phyloP scores from a whole-genome alignment of 2,329 filamentous ascomycete genomes.

The Fusarium brachygibbosum region DNA sequence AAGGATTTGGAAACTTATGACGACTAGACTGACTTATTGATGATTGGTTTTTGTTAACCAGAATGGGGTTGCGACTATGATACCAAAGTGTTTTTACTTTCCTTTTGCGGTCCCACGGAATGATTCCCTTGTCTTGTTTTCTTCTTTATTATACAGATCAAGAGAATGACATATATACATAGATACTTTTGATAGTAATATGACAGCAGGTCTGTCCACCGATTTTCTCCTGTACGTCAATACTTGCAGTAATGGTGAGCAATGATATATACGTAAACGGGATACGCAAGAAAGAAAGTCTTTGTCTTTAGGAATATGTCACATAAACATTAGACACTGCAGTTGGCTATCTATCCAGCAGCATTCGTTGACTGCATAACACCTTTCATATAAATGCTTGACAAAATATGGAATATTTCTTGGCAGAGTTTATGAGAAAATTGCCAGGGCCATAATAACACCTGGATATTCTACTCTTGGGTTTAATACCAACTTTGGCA shows the following conservation, averaged over 20 bases:
- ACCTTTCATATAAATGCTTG: not conserved
- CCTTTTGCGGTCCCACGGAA: slow-evolving; percentile 15
- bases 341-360: not conserved
- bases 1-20: slow-evolving; percentile 2
- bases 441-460: not conserved
- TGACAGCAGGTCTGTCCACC: slow-evolving; percentile 40
- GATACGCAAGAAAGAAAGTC: too few species aligned
- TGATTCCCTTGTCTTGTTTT: slow-evolving; percentile 6
- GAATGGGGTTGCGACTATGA: slow-evolving; percentile 31
- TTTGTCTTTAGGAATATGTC: too few species aligned
- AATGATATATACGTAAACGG: not conserved
- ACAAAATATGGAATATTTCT: not conserved
- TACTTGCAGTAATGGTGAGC: not conserved
- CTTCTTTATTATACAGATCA: not conserved
- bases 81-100: slow-evolving; percentile 40
- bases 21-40: slow-evolving; percentile 30
- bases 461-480: not conserved
- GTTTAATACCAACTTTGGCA: not conserved
- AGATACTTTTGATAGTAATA: slow-evolving; percentile 33
- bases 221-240: not conserved
- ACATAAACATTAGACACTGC: too few species aligned
- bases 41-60: slow-evolving; percentile 18
- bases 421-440: not conserved
- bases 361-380: not conserved
- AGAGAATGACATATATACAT: slow-evolving; percentile 16